Evolutionary conservation across 768 basidiomycete species (phyloP), one percentile per base, ranked within the genome.

Genomic region (Multifurca ochricompacta): DNA sequence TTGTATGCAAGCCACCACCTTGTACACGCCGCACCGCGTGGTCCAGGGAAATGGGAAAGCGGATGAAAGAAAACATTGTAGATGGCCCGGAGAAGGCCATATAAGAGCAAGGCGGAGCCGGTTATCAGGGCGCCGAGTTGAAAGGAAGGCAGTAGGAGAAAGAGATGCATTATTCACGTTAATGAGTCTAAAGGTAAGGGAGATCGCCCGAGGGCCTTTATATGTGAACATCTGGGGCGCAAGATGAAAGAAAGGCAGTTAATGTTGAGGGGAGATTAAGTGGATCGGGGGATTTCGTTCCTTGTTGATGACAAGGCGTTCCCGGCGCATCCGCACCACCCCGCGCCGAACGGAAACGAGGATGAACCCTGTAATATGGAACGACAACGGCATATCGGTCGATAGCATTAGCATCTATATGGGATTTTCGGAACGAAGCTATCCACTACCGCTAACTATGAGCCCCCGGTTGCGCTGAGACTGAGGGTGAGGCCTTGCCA

Each of bases 1-100:
- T 47, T 53, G 34, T 57, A 57, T 11, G 56, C 56, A n/a, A 57
- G 56, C 56, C 56, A 57, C 40, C 19, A 19, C 2, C 39, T 57
- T 18, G 56, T 53, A 30, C 56, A 57, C 27, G 56, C 56, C 1
- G 56, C 56, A 10, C 51, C 45, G 4, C 56, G 56, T 6, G 56
- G 56, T 16, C 56, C 56, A 13, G 56, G 56, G 32, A 57, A 57
- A 21, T 13, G 44, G 6, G 56, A 27, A 27, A 57, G 56, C 4
- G 56, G 56, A 21, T 57, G 56, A 16, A 57, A 53, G 44, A 28
- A 53, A 37, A 53, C 0, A 16, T 56, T 56, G 25, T 56, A 46
- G 27, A 23, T 35, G 2, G 36, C 10, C 32, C 45, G 39, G 27
- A 56, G 19, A 41, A 51, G 39, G 2, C 25, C 18, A 6, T 41